A percentile compares a stretch with the other conserved stretches of the same genome.
These are phyloP conservation scores for Cenchrus fungigraminus DNA, from an alignment of 176 grass and related monocot species.

Conservation along the genomic window DNA sequence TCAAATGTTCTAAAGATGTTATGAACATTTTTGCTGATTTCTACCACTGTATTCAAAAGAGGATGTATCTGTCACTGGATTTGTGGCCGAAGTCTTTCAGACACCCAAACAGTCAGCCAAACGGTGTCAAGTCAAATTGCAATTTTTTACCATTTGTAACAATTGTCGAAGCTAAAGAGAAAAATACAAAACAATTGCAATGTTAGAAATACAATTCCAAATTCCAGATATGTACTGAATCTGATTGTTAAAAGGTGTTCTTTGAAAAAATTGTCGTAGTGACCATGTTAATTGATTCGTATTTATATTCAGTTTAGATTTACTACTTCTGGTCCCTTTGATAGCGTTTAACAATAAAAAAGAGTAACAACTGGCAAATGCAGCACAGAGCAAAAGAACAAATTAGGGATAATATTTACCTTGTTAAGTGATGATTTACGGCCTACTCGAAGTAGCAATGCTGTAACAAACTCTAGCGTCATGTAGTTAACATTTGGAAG, in stretches of 20 bases:
- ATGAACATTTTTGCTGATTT: constrained; percentile 7
- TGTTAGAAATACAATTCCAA: neutral
- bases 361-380: neutral
- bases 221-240: constrained; percentile 14
- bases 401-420: constrained; percentile 53
- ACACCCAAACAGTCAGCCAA: constrained; percentile 15
- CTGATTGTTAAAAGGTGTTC: neutral
- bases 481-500: constrained; percentile 98
- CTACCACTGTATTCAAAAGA: constrained; percentile 10
- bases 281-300: neutral
- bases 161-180: constrained; percentile 1
- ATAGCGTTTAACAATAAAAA: neutral
- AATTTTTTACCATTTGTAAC: neutral
- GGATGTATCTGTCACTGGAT: neutral
- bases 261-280: neutral
- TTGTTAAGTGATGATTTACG: constrained; percentile 94
- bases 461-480: constrained; percentile 93
- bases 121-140: neutral
- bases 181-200: constrained; percentile 14
- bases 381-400: neutral
- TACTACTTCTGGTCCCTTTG: constrained; percentile 2
- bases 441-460: constrained; percentile 85
- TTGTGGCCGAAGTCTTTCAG: neutral
- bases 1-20: constrained; percentile 5
- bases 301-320: constrained; percentile 26